A percentile compares a stretch with the other conserved stretches of the same genome.
These are phyloP conservation scores for Auxenochlorella pyrenoidosa DNA, from an alignment of 139 green algal species.

Conservation along the genomic window DNA sequence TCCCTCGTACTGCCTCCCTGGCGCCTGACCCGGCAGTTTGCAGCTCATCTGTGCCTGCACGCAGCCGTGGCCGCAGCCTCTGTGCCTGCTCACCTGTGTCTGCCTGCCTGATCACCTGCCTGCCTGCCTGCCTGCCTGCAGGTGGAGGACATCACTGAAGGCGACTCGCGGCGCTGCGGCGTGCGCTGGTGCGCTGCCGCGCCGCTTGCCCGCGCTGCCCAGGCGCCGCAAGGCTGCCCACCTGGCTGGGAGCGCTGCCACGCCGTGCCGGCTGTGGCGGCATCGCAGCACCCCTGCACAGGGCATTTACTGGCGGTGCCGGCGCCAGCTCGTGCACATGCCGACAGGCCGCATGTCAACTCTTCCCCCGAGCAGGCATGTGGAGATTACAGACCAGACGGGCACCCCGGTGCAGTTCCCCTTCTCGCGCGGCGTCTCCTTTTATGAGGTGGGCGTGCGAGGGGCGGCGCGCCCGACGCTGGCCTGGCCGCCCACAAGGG, in stretches of 20 bases:
- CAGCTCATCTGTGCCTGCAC: too few species aligned
- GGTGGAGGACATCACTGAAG: conserved; percentile 78
- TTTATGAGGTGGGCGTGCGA: conserved; percentile 59
- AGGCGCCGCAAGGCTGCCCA: neutral
- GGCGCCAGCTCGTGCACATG: neutral
- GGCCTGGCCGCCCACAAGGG: too few species aligned
- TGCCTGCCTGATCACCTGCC: neutral
- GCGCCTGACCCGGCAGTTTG: too few species aligned
- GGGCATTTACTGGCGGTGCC: neutral
- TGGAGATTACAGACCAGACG: conserved; percentile 57
- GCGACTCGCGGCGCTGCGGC: conserved; percentile 52
- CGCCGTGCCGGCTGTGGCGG: neutral
- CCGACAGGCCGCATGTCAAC: neutral
- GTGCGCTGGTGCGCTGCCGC: conserved; percentile 70
- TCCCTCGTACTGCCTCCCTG: too few species aligned
- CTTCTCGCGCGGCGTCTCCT: conserved; percentile 80
- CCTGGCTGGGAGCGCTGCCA: too few species aligned
- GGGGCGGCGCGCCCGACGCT: too few species aligned
- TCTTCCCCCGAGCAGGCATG: conserved; percentile 72
- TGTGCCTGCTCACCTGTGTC: neutral
- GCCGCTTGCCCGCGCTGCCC: too few species aligned
- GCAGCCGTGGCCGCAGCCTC: neutral
- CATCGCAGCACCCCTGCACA: too few species aligned
- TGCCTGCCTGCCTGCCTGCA: neutral
- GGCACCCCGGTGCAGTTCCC: conserved; percentile 72